A percentile compares a stretch with the other conserved stretches of the same genome.
phyloP scores from a whole-genome alignment of 257 asterid species.

The Solanum sejunctum region DNA sequence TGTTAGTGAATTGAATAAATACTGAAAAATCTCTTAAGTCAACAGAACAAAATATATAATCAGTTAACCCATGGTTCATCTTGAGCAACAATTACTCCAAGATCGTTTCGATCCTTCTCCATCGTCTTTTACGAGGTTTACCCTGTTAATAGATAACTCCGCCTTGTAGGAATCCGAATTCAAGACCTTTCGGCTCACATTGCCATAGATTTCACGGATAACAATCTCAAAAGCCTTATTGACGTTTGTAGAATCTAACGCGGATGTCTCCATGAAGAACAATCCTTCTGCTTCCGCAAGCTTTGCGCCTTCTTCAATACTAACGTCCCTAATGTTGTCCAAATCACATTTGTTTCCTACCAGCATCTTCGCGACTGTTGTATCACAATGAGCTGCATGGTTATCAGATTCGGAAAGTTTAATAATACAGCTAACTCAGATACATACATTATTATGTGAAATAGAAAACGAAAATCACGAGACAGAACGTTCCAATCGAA shows the following conservation, averaged over 20 bases:
- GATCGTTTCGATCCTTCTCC: slow-evolving; percentile 2
- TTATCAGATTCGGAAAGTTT: not conserved
- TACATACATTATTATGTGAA: not conserved
- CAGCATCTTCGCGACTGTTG: slow-evolving; percentile 16
- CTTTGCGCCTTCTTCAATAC: slow-evolving; percentile 12
- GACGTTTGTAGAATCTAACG: slow-evolving; percentile 19
- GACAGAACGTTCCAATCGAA: not conserved
- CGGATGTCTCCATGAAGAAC: slow-evolving; percentile 24
- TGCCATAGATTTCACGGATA: slow-evolving; percentile 12
- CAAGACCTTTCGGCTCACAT: slow-evolving; percentile 11
- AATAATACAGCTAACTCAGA: not conserved
- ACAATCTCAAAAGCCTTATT: slow-evolving; percentile 19
- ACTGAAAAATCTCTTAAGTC: not conserved
- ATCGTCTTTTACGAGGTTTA: slow-evolving; percentile 7
- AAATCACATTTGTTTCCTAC: slow-evolving; percentile 21
- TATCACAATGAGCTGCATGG: slow-evolving; percentile 16
- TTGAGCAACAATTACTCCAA: slow-evolving; percentile 10
- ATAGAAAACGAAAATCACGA: not conserved
- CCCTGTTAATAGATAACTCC: slow-evolving; percentile 15
- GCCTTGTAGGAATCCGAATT: slow-evolving; percentile 15
- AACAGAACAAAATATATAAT: not conserved
- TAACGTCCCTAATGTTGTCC: slow-evolving; percentile 13
- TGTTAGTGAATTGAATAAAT: not conserved
- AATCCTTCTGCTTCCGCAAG: slow-evolving; percentile 17
- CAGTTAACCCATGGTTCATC: not conserved